Evolutionary conservation across 2,329 filamentous ascomycete species (phyloP).

Genomic region (Didymella glomerata): DNA sequence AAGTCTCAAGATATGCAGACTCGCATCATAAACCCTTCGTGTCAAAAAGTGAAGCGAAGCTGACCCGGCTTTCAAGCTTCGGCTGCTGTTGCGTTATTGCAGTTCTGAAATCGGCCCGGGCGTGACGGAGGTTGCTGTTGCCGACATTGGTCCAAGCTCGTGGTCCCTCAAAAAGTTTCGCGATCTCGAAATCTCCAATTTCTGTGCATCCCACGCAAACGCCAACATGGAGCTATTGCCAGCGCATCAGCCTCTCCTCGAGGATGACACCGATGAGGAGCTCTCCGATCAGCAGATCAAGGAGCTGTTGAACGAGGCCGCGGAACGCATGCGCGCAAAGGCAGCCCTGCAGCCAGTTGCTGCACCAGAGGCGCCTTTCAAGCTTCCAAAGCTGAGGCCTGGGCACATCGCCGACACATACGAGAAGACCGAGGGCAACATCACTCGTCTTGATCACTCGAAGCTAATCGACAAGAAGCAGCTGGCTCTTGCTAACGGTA

Average conservation of each 20-base stretch:
- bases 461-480: constrained; percentile 60
- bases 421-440: constrained; percentile 60
- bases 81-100: constrained; percentile 1
- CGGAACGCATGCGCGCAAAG: constrained; percentile 62
- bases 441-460: constrained; percentile 63
- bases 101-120: constrained; percentile 7
- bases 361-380: constrained; percentile 48
- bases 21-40: constrained; percentile 31
- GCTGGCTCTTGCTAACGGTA: constrained; percentile 57
- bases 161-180: constrained; percentile 35
- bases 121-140: constrained; percentile 18
- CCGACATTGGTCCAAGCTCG: constrained; percentile 35
- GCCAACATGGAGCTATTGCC: constrained; percentile 48
- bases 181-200: constrained; percentile 34
- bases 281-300: constrained; percentile 71
- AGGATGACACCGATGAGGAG: constrained; percentile 54
- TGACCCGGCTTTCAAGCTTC: constrained; percentile 12
- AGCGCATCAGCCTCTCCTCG: constrained; percentile 46
- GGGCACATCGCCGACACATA: constrained; percentile 62
- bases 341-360: constrained; percentile 41
- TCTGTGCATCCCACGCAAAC: constrained; percentile 36
- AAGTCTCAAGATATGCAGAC: constrained; percentile 34
- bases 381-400: constrained; percentile 61
- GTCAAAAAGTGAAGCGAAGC: constrained; percentile 42
- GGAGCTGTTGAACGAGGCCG: constrained; percentile 69